These are phyloP conservation scores for Hygrocybe coccinea DNA, from an alignment of 768 basidiomycete genomes.

Conservation along the genomic window DNA sequence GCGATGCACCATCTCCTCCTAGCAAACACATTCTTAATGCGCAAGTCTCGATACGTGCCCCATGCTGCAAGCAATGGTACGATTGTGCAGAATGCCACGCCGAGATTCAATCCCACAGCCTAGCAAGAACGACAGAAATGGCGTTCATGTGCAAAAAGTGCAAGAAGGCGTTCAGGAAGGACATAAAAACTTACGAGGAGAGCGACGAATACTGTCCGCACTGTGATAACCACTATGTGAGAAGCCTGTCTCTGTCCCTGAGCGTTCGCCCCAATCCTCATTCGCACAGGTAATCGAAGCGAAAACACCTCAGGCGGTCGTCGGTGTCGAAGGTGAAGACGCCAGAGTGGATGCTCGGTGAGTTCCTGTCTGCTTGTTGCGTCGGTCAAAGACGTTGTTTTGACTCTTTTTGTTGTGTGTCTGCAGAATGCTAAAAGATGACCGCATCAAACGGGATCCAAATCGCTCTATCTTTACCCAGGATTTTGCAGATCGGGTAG, in stretches of 20 bases:
- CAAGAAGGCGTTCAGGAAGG: slow-evolving; percentile 95
- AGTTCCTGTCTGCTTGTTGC: not conserved
- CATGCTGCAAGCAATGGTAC: slow-evolving; percentile 97
- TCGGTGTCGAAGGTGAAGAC: slow-evolving; percentile 90
- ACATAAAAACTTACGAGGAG: slow-evolving; percentile 88
- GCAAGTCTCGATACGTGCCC: slow-evolving; percentile 92
- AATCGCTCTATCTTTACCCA: slow-evolving; percentile 45
- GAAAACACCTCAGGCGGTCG: slow-evolving; percentile 79
- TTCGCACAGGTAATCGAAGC: slow-evolving; percentile 77
- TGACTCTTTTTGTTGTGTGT: slow-evolving; percentile 5
- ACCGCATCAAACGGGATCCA: slow-evolving; percentile 57
- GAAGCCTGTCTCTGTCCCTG: slow-evolving; percentile 23
- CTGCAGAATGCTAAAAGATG: slow-evolving; percentile 83
- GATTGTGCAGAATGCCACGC: slow-evolving; percentile 96
- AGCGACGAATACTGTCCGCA: slow-evolving; percentile 98
- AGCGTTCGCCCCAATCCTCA: not conserved
- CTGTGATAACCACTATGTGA: slow-evolving; percentile 96
- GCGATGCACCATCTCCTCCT: not conserved
- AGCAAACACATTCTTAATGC: slow-evolving; percentile 97
- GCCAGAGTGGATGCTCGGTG: slow-evolving; percentile 82
- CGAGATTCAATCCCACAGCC: slow-evolving; percentile 67
- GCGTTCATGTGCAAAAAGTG: slow-evolving; percentile 81
- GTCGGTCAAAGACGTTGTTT: not conserved
- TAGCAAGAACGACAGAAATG: slow-evolving; percentile 81
- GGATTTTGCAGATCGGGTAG: slow-evolving; percentile 42